Evolutionary conservation across 352 stramenopile species (phyloP), one percentile per base, ranked within the genome.

Genomic region (Aphanomyces euteiches): DNA sequence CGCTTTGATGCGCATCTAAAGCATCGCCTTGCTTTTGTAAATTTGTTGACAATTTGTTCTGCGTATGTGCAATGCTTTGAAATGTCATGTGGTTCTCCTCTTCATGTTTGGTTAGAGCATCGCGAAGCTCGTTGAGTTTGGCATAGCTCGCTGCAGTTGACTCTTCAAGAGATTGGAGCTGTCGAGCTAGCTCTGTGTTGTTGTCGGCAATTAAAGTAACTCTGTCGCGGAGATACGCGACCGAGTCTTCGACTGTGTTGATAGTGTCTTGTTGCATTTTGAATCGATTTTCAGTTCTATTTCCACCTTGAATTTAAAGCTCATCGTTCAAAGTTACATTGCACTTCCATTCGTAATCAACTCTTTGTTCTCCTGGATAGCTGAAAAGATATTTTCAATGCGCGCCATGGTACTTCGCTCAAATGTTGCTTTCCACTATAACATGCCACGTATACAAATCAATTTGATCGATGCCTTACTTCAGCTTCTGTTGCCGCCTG

Each of bases 391-490:
- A 21, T 47, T 47, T 37, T 69, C 63, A 36, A 69, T 47, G n/a
- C 63, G 63, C 40, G n/a, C 45, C 34, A 47, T 60, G 15, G 45
- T 57, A 7, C n/a, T 36, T 5, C 43, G 34, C 38, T 69, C 63
- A 36, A 69, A 69, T 12, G 39, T 21, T 13, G 38, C 37, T 60
- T 69, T 58, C 63, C 63, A 69, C 63, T 69, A 56, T 19, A 38
- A 13, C 10, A 28, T 28, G 28, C 28, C 43, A 50, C 17, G 10
- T 53, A 5, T 54, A 38, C 37, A 57, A n/a, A 6, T 38, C 0
- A 66, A 13, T 12, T 48, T 15, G 17, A 12, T 39, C 28, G 19
- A 21, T 19, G 59, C 7, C 19, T 4, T 59, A 69, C 63, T 8
- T 59, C 36, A 19, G 63, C 63, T 28, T 45, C 47, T 13, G 17